Evolutionary conservation across 2,329 filamentous ascomycete species (phyloP), one percentile per base, ranked within the genome.

Genomic region (Tothia fuscella): DNA sequence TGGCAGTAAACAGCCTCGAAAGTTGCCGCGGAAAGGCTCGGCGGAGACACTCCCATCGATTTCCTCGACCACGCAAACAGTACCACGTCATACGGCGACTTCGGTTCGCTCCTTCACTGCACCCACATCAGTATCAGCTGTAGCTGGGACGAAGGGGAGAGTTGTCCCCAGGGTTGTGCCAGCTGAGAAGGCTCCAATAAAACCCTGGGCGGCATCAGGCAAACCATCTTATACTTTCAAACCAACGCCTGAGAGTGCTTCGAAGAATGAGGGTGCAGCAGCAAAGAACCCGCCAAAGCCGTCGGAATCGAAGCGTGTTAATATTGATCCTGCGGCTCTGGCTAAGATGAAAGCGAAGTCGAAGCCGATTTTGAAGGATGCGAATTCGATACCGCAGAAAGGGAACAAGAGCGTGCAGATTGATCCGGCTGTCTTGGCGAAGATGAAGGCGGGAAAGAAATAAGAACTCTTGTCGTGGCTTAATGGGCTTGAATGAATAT

Each of bases 351-450:
- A 46, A n/a, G 20, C 25, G 4, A 31, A 24, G 20, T 22, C 26
- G 13, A 10, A 41, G 7, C 2, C 24, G 12, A 20, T 29, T 32
- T 10, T 29, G 12, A 16, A 21, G 13, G 17, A 26, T 16, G 7
- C 28, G 5, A 16, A 34, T 16, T 21, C 26, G 3, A n/a, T n/a
- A n/a, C n/a, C n/a, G n/a, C n/a, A n/a, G n/a, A n/a, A n/a, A n/a
- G n/a, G n/a, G n/a, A n/a, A n/a, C n/a, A 43, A 34, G 20, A 14
- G 17, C 1, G 35, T 39, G 3, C 33, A 38, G n/a, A 33, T 46
- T 16, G 40, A 43, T 35, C 41, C 44, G 6, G 20, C 19, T n/a
- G 28, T 46, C 5, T 34, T 46, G 41, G 41, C 34, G 16, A 43
- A 33, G 33, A 43, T 46, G 41, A 46, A 46, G 35, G 29, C 33